phyloP scores from a whole-genome alignment of 2,329 filamentous ascomycete species.

The Penicillium concentricum region DNA sequence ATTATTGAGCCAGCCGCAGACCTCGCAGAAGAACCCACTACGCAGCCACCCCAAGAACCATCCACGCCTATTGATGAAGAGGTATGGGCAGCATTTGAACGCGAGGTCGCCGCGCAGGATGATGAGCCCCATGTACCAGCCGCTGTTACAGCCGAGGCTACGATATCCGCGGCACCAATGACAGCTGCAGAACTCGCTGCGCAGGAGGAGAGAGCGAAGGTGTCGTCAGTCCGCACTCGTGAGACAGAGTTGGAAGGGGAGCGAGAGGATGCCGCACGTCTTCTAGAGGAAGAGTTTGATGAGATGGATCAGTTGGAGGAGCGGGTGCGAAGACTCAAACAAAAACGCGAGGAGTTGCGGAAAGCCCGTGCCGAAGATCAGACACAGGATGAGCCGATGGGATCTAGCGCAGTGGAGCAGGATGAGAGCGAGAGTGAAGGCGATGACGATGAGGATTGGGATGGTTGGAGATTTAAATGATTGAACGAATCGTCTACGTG shows the following conservation, averaged over 20 bases:
- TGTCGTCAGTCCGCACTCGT: conserved; percentile 43
- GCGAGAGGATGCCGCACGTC: conserved; percentile 71
- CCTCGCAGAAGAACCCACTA: conserved; percentile 5
- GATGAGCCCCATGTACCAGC: conserved; percentile 32
- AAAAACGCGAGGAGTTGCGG: conserved; percentile 67
- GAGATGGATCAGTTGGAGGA: conserved; percentile 79
- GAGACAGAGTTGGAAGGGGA: conserved; percentile 64
- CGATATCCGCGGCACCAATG: conserved; percentile 68
- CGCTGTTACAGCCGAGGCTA: conserved; percentile 47
- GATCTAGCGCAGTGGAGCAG: conserved; percentile 26
- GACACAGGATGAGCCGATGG: conserved; percentile 28
- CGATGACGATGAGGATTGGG: conserved; percentile 55
- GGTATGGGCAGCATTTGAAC: conserved; percentile 85
- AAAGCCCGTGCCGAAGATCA: conserved; percentile 33
- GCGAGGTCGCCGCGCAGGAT: conserved; percentile 64
- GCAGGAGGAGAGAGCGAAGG: conserved; percentile 49
- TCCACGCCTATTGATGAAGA: conserved; percentile 62
- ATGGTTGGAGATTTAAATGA: conserved; percentile 44
- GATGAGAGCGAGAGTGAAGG: conserved; percentile 52
- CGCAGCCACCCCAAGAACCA: conserved; percentile 10
- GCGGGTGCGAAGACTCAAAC: conserved; percentile 66
- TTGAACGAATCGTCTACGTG: conserved; percentile 22
- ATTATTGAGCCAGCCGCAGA: conserved; percentile 4
- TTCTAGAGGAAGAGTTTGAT: conserved; percentile 74
- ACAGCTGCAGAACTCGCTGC: conserved; percentile 62